Conservation (phyloP, 805 yeast species). For the Zygosaccharomyces pseudorouxii region DNA sequence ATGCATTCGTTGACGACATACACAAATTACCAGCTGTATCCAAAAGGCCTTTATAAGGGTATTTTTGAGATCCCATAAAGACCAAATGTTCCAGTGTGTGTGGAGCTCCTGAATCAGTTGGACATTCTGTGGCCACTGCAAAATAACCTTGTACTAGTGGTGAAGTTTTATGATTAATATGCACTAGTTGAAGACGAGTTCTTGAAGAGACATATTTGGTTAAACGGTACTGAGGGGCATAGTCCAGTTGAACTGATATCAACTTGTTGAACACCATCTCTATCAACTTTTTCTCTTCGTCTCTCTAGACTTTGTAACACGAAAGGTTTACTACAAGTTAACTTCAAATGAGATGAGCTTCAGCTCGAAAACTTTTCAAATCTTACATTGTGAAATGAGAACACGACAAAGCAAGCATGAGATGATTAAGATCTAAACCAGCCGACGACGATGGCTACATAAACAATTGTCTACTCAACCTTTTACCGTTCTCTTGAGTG, state of each 20-base stretch:
- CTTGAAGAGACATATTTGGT: constrained; percentile 73
- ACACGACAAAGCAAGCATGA: not conserved
- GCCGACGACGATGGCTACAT: not conserved
- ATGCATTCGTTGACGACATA: constrained; percentile 86
- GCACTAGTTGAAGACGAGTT: constrained; percentile 78
- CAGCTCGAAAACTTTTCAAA: constrained; percentile 5
- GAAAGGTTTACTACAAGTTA: not conserved
- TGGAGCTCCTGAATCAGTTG: constrained; percentile 85
- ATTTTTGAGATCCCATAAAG: constrained; percentile 87
- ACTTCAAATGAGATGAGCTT: not conserved
- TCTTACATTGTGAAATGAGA: not conserved
- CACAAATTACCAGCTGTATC: constrained; percentile 83
- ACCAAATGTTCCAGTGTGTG: constrained; percentile 93
- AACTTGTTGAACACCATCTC: constrained; percentile 39
- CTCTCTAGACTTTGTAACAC: not conserved
- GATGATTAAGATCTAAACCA: not conserved
- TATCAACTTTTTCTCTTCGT: not conserved
- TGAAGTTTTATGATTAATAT: constrained; percentile 66
- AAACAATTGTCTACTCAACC: not conserved
- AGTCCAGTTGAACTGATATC: constrained; percentile 59
- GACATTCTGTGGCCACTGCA: constrained; percentile 91
- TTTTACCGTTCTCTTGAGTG: not conserved
- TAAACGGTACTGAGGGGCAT: constrained; percentile 59
- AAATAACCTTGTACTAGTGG: constrained; percentile 92
- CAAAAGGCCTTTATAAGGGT: constrained; percentile 86